Conservation (phyloP, 352 stramenopile genomes). For the Globisporangium camurandrum region DNA sequence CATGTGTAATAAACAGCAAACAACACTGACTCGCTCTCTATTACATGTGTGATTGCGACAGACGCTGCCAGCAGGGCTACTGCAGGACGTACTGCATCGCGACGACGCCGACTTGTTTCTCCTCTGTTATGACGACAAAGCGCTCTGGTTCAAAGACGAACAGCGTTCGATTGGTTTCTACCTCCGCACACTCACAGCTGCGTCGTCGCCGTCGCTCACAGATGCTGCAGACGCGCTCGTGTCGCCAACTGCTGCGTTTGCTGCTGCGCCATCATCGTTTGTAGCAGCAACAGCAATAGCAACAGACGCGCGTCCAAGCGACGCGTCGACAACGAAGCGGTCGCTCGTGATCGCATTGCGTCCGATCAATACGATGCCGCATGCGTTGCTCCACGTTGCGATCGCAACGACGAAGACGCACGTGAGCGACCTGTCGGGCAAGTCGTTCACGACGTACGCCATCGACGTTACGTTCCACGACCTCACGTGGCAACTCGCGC, state of each 20-base stretch:
- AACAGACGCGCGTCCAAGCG: not conserved
- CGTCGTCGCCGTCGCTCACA: no score
- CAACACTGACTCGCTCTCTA: not conserved
- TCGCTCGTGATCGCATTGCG: constrained; percentile 25
- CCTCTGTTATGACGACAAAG: constrained; percentile 23
- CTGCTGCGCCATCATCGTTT: no score
- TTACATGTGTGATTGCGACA: not conserved
- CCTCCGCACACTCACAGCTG: constrained; percentile 19
- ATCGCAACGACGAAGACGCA: constrained; percentile 70
- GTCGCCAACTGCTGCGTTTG: not conserved
- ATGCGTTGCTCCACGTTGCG: constrained; percentile 44
- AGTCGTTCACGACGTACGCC: constrained; percentile 58
- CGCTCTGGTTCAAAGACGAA: constrained; percentile 55
- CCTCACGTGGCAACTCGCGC: constrained; percentile 55
- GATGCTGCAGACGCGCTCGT: not conserved
- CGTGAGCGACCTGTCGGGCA: constrained; percentile 70
- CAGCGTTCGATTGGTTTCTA: constrained; percentile 34
- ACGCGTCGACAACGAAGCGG: constrained; percentile 10
- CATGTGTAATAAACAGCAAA: not conserved
- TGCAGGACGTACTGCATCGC: constrained; percentile 21
- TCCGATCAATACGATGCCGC: constrained; percentile 47
- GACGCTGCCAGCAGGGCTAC: constrained; percentile 5
- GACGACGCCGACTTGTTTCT: constrained; percentile 47
- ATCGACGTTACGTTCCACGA: constrained; percentile 68
- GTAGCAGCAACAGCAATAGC: no score